Evolutionary conservation across 345 rosid species (phyloP), one percentile per base, ranked within the genome.

Genomic region (Corchorus olitorius): DNA sequence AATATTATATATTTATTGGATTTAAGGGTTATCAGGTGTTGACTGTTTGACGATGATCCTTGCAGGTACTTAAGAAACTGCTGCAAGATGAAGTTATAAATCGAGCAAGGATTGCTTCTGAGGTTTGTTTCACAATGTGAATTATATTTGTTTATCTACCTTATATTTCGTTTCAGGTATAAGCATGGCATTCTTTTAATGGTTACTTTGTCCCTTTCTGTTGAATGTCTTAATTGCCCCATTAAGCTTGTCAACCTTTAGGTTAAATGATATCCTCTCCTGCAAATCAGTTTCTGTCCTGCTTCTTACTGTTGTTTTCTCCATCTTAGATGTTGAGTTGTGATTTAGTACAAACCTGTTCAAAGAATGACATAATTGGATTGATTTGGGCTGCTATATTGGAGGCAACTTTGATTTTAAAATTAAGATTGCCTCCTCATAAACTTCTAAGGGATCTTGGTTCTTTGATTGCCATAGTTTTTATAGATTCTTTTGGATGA

Each of bases 31-130:
- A 5, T 41, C 20, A 61, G 45, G 48, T 67, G 20, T 45, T 67
- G 12, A 33, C 17, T 70, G 14, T 22, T 73, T n/a, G 64, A 15
- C 5, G 14, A 3, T 77, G 45, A 55, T 53, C 39, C 64, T 61
- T 80, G 65, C 85, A 92, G 99, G 99, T 96, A 39, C 81, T 96
- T 78, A 93, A 90, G 85, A 92, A 60, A 67, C 86, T 96, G 89
- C 93, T 91, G 12, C 81, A 65, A 27, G 98, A 96, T 82, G 95
- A 84, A 50, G 87, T 85, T 81, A 92, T 96, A 72, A 78, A 79
- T 72, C 79, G 81, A 76, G 91, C 98, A 56, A 91, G 99, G 85
- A 83, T 85, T 73, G 70, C 49, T 73, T 80, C 89, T 49, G 97
- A 96, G 97, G 99, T 92, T 77, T 53, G 89, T 84, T 70, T n/a